Evolutionary conservation across 768 basidiomycete species (phyloP).

Genomic region (Mycena capillaripes): DNA sequence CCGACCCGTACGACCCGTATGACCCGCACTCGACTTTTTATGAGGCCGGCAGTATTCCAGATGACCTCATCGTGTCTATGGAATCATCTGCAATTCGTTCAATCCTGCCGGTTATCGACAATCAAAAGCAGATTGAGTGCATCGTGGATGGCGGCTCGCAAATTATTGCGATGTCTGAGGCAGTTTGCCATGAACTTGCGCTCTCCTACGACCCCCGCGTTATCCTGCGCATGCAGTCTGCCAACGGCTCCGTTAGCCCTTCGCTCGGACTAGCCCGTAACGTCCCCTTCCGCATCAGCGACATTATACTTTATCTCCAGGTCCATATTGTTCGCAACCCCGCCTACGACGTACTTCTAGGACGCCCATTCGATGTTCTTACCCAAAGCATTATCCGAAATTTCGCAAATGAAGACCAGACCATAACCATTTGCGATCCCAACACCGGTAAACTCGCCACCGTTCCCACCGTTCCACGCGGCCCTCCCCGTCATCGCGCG

Average conservation of each 20-base stretch:
- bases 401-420: conserved; percentile 3
- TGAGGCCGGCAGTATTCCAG: not conserved
- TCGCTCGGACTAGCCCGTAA: conserved; percentile 28
- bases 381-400: not conserved
- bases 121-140: conserved; percentile 15
- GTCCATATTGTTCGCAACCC: conserved; percentile 26
- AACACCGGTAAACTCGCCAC: not conserved
- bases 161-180: conserved; percentile 42
- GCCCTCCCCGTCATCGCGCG: not conserved
- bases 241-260: not conserved
- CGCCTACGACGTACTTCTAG: conserved; percentile 26
- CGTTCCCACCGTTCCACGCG: conserved; percentile 20
- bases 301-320: conserved; percentile 18
- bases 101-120: conserved; percentile 2
- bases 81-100: conserved; percentile 32
- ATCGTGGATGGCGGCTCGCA: conserved; percentile 40
- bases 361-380: conserved; percentile 26
- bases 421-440: conserved; percentile 8
- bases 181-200: conserved; percentile 17
- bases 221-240: conserved; percentile 1
- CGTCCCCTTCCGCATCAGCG: conserved; percentile 23
- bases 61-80: conserved; percentile 16
- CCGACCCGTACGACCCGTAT: not conserved
- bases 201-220: conserved; percentile 2
- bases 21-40: too few relatives aligned